Conservation (phyloP, 331 rosid genomes). For the Dryas integrifolia region DNA sequence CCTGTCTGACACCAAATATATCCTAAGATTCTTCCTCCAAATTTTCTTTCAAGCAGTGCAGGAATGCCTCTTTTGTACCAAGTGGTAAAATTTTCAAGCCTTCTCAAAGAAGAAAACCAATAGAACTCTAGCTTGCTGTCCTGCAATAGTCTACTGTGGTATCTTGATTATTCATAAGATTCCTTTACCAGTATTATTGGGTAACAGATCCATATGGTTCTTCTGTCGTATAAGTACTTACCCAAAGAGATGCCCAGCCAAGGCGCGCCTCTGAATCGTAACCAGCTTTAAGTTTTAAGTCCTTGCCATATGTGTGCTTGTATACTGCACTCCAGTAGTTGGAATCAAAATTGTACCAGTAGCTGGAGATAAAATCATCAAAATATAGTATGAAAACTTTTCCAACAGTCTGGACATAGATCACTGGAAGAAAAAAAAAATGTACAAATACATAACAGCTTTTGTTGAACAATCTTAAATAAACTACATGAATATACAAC, state of each 20-base stretch:
- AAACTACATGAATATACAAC: neutral
- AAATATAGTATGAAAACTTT: neutral
- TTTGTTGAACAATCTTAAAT: neutral
- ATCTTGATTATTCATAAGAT: neutral
- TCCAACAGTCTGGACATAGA: neutral
- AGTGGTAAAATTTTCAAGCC: neutral
- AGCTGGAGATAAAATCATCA: constrained; percentile 47
- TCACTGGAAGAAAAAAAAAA: neutral
- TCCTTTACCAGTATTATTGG: neutral
- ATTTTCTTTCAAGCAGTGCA: neutral
- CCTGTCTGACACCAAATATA: neutral
- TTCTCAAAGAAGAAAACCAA: neutral
- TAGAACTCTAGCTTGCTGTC: neutral
- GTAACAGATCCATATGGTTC: neutral
- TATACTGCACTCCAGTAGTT: constrained; percentile 92
- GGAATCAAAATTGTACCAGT: constrained; percentile 84
- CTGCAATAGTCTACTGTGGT: neutral
- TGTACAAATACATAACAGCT: neutral
- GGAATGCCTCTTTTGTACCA: neutral
- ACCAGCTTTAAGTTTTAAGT: constrained; percentile 92
- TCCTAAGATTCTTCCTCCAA: neutral
- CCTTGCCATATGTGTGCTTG: constrained; percentile 80
- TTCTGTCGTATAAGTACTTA: constrained; percentile 37
- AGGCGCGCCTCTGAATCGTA: constrained; percentile 92
- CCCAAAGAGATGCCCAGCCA: constrained; percentile 99